phyloP scores from a whole-genome alignment of 148 eudicot species.

The Fagopyrum tataricum region DNA sequence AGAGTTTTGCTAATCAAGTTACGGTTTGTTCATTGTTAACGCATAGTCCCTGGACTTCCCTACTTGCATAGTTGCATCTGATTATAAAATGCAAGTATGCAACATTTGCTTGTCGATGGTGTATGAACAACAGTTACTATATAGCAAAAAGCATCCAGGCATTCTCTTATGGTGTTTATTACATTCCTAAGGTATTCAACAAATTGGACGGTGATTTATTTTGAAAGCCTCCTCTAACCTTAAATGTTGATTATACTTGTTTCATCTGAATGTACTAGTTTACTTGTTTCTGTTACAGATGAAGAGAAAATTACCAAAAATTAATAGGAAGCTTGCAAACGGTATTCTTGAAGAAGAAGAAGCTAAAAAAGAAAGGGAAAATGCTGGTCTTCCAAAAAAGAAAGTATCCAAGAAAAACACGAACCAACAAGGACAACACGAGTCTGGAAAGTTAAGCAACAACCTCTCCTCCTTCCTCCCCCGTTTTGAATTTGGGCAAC shows the following conservation, averaged over 20 bases:
- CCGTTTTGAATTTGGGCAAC: too few relatives aligned
- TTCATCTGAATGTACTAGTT: not conserved
- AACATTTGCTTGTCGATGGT: not conserved
- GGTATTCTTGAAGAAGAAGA: slow-evolving; percentile 55
- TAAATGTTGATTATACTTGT: not conserved
- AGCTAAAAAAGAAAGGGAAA: slow-evolving; percentile 42
- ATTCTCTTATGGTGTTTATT: too few relatives aligned
- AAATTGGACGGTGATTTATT: not conserved
- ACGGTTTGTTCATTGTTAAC: slow-evolving; percentile 45
- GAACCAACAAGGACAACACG: too few relatives aligned
- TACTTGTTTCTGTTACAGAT: slow-evolving; percentile 34
- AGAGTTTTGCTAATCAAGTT: slow-evolving; percentile 45
- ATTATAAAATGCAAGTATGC: not conserved
- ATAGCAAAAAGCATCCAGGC: too few relatives aligned
- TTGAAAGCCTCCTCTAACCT: not conserved
- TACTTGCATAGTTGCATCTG: not conserved
- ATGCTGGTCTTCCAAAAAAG: slow-evolving; percentile 37
- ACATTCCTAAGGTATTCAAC: too few relatives aligned
- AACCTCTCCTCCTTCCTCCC: too few relatives aligned
- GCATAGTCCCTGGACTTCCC: not conserved
- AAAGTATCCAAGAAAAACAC: slow-evolving; percentile 64
- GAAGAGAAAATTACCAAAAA: slow-evolving; percentile 65
- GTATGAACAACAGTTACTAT: not conserved
- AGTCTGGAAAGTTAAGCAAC: too few relatives aligned
- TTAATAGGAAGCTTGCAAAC: slow-evolving; percentile 42